These are phyloP conservation scores for Candida sphagnicola DNA, from an alignment of 805 yeast genomes.

Conservation along the genomic window DNA sequence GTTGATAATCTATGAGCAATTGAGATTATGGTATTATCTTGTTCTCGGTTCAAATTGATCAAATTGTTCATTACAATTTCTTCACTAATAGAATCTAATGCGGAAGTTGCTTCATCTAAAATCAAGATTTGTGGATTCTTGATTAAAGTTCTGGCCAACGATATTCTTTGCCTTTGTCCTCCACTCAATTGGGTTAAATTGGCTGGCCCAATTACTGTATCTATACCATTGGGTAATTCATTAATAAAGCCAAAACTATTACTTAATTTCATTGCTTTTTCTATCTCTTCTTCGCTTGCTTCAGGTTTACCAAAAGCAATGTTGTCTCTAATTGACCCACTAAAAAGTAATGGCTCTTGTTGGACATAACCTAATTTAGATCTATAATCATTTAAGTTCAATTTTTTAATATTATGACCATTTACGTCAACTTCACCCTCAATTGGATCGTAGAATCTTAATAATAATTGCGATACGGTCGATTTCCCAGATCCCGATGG, in stretches of 20 bases:
- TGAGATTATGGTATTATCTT: constrained; percentile 68
- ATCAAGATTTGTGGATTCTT: constrained; percentile 76
- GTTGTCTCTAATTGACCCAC: constrained; percentile 82
- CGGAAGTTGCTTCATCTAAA: constrained; percentile 93
- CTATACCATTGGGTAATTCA: constrained; percentile 76
- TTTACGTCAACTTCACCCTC: constrained; percentile 64
- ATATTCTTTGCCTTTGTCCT: constrained; percentile 92
- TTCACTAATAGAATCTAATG: constrained; percentile 85
- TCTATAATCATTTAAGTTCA: constrained; percentile 72
- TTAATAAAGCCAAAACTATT: constrained; percentile 68
- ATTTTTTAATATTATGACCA: constrained; percentile 54
- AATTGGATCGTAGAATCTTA: constrained; percentile 80
- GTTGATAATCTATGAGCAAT: constrained; percentile 92
- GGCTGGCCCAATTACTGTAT: constrained; percentile 79
- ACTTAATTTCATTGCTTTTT: constrained; percentile 61
- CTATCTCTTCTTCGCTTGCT: constrained; percentile 56
- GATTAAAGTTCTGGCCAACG: constrained; percentile 82
- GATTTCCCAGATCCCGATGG: constrained; percentile 98
- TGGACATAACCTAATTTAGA: constrained; percentile 82
- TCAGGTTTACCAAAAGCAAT: constrained; percentile 69
- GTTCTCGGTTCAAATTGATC: constrained; percentile 43
- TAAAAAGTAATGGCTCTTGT: constrained; percentile 87
- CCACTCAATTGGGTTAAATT: constrained; percentile 77
- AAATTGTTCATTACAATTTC: constrained; percentile 77
- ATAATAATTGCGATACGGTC: constrained; percentile 72